Evolutionary conservation across 352 stramenopile genomes (phyloP).

Genomic region (Albugo laibachii): DNA sequence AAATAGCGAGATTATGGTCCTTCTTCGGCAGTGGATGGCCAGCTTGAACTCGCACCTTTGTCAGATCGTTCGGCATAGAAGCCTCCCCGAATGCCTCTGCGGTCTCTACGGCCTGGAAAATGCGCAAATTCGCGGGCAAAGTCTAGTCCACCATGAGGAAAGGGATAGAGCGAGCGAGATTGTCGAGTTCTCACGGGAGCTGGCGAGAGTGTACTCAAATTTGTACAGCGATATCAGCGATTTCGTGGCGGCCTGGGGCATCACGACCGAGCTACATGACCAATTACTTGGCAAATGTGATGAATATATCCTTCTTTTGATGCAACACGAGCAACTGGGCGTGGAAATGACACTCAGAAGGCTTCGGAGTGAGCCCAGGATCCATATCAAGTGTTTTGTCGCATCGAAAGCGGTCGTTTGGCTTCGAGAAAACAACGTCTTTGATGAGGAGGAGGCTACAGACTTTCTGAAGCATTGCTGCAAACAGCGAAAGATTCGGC

Average conservation of each 20-base stretch:
- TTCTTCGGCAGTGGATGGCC: no score
- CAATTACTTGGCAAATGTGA: slow-evolving; percentile 28
- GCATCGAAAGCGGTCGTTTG: slow-evolving; percentile 47
- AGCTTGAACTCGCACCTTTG: no score
- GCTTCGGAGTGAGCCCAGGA: slow-evolving; percentile 51
- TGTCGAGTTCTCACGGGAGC: slow-evolving; percentile 15
- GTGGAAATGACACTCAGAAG: slow-evolving; percentile 23
- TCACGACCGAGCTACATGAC: slow-evolving; percentile 23
- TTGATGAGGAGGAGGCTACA: slow-evolving; percentile 15
- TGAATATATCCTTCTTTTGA: slow-evolving; percentile 52
- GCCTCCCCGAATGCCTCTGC: slow-evolving; percentile 15
- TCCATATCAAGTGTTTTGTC: slow-evolving; percentile 53
- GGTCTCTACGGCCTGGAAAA: slow-evolving; percentile 40
- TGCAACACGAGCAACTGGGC: slow-evolving; percentile 30
- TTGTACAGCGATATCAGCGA: no score
- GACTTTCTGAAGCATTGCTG: slow-evolving; percentile 54
- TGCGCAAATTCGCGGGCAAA: slow-evolving; percentile 66
- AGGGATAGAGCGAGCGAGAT: background rate
- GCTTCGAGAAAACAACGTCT: slow-evolving; percentile 29
- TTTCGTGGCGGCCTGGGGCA: slow-evolving; percentile 6
- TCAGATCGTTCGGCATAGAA: no score
- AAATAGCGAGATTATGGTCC: no score
- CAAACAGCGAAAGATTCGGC: slow-evolving; percentile 41
- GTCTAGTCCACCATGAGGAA: slow-evolving; percentile 11
- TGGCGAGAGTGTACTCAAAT: slow-evolving; percentile 11